Evolutionary conservation across 139 green algal species (phyloP).

Genomic region (Coelastrella sp.): DNA sequence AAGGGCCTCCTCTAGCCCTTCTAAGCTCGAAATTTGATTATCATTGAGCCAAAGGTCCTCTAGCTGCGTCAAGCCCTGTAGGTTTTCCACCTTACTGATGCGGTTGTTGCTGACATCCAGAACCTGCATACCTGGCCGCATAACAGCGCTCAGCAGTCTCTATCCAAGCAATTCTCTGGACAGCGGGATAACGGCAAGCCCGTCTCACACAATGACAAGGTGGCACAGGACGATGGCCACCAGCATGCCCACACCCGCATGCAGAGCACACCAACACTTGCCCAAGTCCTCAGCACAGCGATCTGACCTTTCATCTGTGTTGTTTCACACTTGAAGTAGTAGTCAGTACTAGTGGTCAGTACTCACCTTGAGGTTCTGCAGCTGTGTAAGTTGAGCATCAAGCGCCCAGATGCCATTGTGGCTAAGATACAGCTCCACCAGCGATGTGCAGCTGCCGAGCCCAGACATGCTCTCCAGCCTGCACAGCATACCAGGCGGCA

Average conservation of each 20-base stretch:
- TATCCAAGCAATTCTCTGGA: too few species aligned
- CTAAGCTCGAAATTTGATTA: constrained; percentile 77
- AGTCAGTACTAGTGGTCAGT: not conserved
- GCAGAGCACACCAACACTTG: too few species aligned
- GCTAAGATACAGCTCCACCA: constrained; percentile 94
- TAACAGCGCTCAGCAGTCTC: too few species aligned
- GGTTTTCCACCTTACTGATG: constrained; percentile 51
- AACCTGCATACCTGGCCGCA: constrained; percentile 59
- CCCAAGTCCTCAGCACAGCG: too few species aligned
- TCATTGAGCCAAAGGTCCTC: constrained; percentile 97
- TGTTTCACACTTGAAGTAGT: too few species aligned
- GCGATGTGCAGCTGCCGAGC: constrained; percentile 69
- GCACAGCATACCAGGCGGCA: not conserved
- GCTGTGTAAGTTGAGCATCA: constrained; percentile 51
- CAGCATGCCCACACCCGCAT: too few species aligned
- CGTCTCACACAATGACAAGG: too few species aligned
- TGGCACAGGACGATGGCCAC: too few species aligned
- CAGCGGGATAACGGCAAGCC: too few species aligned
- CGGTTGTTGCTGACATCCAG: constrained; percentile 91
- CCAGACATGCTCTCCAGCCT: constrained; percentile 84
- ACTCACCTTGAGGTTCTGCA: constrained; percentile 60
- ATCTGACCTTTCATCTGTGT: too few species aligned
- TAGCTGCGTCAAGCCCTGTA: constrained; percentile 51
- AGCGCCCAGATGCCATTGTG: constrained; percentile 91
- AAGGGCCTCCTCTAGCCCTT: constrained; percentile 68